Percentiles rank a stretch among this genome's conserved stretches.
Evolutionary conservation across 148 eudicot genomes (phyloP).

Genomic region (Fagopyrum esculentum): DNA sequence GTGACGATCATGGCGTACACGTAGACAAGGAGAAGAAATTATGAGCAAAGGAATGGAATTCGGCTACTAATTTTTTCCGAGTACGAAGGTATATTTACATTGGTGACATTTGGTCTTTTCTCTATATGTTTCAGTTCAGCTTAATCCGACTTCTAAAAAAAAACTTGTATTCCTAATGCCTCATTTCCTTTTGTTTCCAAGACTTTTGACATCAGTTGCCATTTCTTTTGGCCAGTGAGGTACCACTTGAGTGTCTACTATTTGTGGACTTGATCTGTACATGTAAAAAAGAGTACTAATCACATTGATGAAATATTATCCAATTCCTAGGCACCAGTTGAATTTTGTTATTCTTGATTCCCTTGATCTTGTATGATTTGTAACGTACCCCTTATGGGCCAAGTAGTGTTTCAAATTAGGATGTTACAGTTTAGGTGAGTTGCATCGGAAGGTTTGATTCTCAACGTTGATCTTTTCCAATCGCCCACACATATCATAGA

Average conservation of each 20-base stretch:
- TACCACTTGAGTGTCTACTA: background rate
- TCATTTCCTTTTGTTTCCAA: background rate
- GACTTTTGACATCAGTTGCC: background rate
- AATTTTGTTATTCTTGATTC: no score
- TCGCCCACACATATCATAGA: no score
- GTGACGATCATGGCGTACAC: background rate
- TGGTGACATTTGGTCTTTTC: background rate
- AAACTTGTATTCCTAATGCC: background rate
- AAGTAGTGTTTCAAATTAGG: no score
- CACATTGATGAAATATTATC: background rate
- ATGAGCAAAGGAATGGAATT: background rate
- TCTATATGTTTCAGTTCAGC: background rate
- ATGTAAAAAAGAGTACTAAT: background rate
- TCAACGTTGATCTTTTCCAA: no score
- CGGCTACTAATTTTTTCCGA: background rate
- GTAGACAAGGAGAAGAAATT: background rate
- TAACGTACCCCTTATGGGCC: no score
- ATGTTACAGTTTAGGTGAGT: no score
- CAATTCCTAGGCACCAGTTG: no score
- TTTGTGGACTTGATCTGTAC: background rate
- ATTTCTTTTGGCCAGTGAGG: background rate
- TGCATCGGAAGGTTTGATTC: no score
- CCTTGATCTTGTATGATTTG: no score
- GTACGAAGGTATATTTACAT: background rate
- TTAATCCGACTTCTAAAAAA: background rate